phyloP scores from a whole-genome alignment of 345 rosid genomes.

The Lagerstroemia speciosa region DNA sequence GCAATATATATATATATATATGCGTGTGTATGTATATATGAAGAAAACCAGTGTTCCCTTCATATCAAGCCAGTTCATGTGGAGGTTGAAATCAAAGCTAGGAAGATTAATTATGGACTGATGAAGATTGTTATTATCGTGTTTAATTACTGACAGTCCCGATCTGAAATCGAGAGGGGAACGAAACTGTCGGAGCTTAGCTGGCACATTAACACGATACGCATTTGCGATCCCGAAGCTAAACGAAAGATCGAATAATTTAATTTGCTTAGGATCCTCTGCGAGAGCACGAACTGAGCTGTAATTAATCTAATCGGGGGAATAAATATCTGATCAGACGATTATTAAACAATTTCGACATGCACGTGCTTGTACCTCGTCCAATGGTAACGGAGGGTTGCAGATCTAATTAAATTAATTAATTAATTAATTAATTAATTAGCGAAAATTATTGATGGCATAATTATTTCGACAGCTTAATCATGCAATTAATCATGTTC shows the following conservation, averaged over 20 bases:
- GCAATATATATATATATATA: too few relatives aligned
- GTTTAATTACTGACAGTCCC: neutral
- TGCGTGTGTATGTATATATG: too few relatives aligned
- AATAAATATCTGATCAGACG: neutral
- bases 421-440: neutral
- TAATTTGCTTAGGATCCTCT: constrained; percentile 1
- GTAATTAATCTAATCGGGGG: neutral
- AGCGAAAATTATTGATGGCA: neutral
- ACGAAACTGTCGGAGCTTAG: neutral
- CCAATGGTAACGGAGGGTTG: neutral
- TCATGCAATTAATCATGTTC: too few relatives aligned
- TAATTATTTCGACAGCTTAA: neutral
- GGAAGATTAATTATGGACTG: neutral
- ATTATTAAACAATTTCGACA: neutral
- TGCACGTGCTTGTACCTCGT: constrained; percentile 1
- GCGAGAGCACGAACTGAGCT: neutral
- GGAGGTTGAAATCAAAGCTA: neutral
- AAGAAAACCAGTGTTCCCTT: too few relatives aligned
- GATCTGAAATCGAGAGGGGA: neutral
- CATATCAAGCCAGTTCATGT: neutral
- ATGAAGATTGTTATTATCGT: neutral
- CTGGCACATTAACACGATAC: neutral
- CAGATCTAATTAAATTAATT: neutral
- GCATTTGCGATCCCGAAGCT: too few relatives aligned
- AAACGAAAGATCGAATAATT: too few relatives aligned